Base-by-base conservation (phyloP, 2,329 filamentous ascomycete species). In the Westerdykella ornata region DNA sequence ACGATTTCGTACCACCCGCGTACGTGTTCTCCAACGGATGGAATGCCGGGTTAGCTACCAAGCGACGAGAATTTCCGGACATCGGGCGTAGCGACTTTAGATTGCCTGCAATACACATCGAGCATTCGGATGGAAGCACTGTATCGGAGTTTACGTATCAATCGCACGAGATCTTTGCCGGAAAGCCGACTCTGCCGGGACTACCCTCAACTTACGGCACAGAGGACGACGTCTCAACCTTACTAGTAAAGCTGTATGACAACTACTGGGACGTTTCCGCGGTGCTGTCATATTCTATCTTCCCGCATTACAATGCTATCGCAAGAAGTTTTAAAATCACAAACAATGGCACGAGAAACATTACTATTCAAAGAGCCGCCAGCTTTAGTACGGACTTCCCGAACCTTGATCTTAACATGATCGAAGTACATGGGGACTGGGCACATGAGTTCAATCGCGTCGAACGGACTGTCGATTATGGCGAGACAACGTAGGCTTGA, bases 361-460 rank as follows among this genome's bases (percentile, higher is more conserved):
- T 81, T 15, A 72, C 69, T 0, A 66, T 82, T 5, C 72, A 81
- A 43, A 71, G 75, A 45, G 67, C 80, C 3, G 73, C 78, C 1
- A 82, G 78, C 51, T 72, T 82, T 48, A 81, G 77, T 43, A 69
- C 79, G 1, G 80, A 84, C 44, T 65, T 81, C 31, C 78, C 79
- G 0, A 76, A 74, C 38, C 67, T 75, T 15, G 77, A 83, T 7
- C 65, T 80, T 13, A 76, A 83, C 15, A 75, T 84, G 72, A 66
- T 84, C 38, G 74, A 78, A 49, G 67, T 82, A 0, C 69, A 74
- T 1, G 80, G 80, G 1, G 80, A 84, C 45, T 83, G 80, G 80
- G 69, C 75, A 0, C 64, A 77, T 14, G 80, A 83, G 53, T 73
- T 73, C 14, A 74, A 73, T 29, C 70, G 73, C 3, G 70, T 75